Conservation (phyloP, 2,329 filamentous ascomycete species). For the Fusarium sp. region DNA sequence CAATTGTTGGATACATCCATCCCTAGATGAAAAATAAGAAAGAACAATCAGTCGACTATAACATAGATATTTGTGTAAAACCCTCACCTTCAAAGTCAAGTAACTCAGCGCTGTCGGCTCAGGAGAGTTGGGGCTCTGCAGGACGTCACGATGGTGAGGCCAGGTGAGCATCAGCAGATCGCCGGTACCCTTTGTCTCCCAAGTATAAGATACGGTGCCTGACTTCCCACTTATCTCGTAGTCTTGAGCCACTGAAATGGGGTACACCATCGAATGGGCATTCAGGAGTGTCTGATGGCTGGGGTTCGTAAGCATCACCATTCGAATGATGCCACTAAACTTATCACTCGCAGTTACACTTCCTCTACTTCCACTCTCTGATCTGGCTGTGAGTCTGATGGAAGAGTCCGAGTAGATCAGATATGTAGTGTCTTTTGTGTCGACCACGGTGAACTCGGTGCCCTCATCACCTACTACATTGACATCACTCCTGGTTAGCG, state of each 20-base stretch:
- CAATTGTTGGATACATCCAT: neutral
- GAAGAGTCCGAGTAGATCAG: neutral
- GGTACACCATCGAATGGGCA: neutral
- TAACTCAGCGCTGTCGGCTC: neutral
- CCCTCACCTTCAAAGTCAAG: neutral
- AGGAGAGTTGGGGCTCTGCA: neutral
- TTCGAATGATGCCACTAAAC: neutral
- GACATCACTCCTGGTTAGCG: fast-evolving
- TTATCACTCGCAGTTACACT: fast-evolving
- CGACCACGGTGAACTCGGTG: neutral
- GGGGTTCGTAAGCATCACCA: neutral
- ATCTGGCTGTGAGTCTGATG: neutral
- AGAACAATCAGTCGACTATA: fast-evolving
- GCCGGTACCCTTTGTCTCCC: neutral
- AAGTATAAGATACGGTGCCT: neutral
- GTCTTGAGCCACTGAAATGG: neutral
- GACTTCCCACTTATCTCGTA: neutral
- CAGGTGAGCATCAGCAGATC: neutral
- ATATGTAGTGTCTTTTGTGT: neutral
- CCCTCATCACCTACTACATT: neutral
- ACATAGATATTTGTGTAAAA: neutral
- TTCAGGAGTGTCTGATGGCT: neutral
- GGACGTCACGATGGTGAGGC: neutral
- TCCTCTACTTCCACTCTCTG: neutral
- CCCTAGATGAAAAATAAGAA: no score